Percentiles rank a stretch among this genome's conserved stretches.
Conservation (phyloP, 352 stramenopile genomes). For the Phytophthora capsici region DNA sequence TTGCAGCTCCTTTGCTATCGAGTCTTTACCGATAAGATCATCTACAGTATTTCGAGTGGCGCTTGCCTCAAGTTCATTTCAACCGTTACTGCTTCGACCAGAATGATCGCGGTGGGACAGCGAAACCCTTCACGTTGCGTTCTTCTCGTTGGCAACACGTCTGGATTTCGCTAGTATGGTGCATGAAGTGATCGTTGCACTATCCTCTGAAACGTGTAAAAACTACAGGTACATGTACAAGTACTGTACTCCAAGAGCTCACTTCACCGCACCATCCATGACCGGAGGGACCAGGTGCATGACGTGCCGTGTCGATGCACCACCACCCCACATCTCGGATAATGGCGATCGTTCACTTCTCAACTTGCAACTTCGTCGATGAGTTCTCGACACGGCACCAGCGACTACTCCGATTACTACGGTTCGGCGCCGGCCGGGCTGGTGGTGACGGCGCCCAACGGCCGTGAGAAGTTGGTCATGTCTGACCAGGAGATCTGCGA, state of each 20-base stretch:
- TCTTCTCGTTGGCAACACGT: too few relatives aligned
- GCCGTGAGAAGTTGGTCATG: slow-evolving; percentile 42
- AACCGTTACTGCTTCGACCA: slow-evolving; percentile 12
- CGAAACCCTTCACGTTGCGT: too few relatives aligned
- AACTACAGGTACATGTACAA: too few relatives aligned
- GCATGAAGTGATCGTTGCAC: slow-evolving; percentile 8
- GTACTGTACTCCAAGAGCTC: too few relatives aligned
- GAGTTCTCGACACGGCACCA: slow-evolving; percentile 31
- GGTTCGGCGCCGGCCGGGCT: slow-evolving; percentile 27
- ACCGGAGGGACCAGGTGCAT: slow-evolving; percentile 13
- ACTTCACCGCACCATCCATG: background rate
- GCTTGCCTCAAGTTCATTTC: background rate
- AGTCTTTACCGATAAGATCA: slow-evolving; percentile 15
- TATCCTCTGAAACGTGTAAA: background rate
- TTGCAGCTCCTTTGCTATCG: slow-evolving; percentile 1
- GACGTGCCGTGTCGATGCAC: slow-evolving; percentile 20
- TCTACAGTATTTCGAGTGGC: background rate
- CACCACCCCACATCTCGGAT: slow-evolving; percentile 16
- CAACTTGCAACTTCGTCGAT: slow-evolving; percentile 26
- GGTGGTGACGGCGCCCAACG: slow-evolving; percentile 37
- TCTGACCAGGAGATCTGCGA: slow-evolving; percentile 47
- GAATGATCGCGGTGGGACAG: background rate
- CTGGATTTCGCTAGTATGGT: background rate
- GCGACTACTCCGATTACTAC: slow-evolving; percentile 24
- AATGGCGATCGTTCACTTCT: slow-evolving; percentile 20